phyloP scores from a whole-genome alignment of 106 monocot species.

The Hemerocallis citrina region DNA sequence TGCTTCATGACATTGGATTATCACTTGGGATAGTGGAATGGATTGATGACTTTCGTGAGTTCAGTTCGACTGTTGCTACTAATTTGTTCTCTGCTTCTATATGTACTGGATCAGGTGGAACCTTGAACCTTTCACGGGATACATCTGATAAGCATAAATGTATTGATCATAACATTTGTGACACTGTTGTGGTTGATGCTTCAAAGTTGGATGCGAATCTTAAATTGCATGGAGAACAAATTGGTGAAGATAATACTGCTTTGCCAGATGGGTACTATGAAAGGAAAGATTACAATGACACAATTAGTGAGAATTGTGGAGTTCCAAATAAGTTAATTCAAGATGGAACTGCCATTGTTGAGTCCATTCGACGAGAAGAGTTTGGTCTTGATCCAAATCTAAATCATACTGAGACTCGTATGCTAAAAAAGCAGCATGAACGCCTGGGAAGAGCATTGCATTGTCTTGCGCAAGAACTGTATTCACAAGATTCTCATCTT shows the following conservation, averaged over 20 bases:
- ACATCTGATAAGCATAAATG: conserved; percentile 2
- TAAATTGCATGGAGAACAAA: not conserved
- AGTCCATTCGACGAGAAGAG: conserved; percentile 83
- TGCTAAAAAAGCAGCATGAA: conserved; percentile 93
- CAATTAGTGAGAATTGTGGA: not conserved
- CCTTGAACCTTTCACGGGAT: conserved; percentile 3
- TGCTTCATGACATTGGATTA: conserved; percentile 97
- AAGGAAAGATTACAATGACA: conserved; percentile 9
- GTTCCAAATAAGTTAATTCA: conserved; percentile 9
- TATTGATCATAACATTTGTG: not conserved
- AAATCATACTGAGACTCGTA: conserved; percentile 30
- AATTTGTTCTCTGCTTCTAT: conserved; percentile 3
- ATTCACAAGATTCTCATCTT: conserved; percentile 99
- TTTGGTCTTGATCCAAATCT: conserved; percentile 73
- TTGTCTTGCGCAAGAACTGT: conserved; percentile 92
- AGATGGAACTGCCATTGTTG: conserved; percentile 56
- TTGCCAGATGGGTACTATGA: not conserved
- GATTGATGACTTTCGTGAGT: conserved; percentile 66
- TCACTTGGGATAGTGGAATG: conserved; percentile 80
- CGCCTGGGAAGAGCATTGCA: conserved; percentile 95
- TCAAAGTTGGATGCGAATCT: not conserved
- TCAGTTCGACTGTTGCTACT: conserved; percentile 10
- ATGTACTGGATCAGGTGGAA: conserved; percentile 1
- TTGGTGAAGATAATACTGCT: not conserved
- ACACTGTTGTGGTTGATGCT: not conserved